Conservation (phyloP, 2,329 filamentous ascomycete species). For the Camptophora hylomeconis region DNA sequence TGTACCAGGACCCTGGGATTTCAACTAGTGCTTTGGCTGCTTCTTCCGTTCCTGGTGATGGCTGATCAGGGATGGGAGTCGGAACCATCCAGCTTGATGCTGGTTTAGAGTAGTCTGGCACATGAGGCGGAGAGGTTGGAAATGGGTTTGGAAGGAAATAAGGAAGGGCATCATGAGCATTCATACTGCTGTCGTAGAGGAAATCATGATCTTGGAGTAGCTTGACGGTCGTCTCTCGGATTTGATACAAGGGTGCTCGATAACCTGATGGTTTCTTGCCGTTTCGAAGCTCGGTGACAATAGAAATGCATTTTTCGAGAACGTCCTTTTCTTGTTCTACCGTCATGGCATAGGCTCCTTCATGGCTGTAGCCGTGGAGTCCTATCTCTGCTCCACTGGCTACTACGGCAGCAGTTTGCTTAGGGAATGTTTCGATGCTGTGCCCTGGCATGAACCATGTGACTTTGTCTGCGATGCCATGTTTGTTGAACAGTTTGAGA, state of each 20-base stretch:
- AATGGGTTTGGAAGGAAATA: slow-evolving; percentile 32
- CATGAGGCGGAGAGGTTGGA: slow-evolving; percentile 22
- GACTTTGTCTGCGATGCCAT: slow-evolving; percentile 37
- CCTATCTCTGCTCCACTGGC: slow-evolving; percentile 32
- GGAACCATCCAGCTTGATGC: slow-evolving; percentile 34
- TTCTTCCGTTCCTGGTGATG: slow-evolving; percentile 13
- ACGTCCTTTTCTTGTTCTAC: slow-evolving; percentile 38
- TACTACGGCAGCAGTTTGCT: slow-evolving; percentile 36
- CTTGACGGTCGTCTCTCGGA: slow-evolving; percentile 35
- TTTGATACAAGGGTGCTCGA: slow-evolving; percentile 39
- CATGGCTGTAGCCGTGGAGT: slow-evolving; percentile 32
- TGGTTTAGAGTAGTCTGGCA: slow-evolving; percentile 28
- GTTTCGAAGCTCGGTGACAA: slow-evolving; percentile 28
- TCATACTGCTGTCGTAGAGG: slow-evolving; percentile 38
- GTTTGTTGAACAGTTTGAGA: slow-evolving; percentile 40
- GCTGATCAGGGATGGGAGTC: slow-evolving; percentile 17
- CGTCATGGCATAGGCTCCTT: slow-evolving; percentile 26
- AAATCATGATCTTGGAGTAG: slow-evolving; percentile 37
- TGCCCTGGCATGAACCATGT: slow-evolving; percentile 51
- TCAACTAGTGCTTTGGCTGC: slow-evolving; percentile 24
- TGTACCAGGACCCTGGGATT: slow-evolving; percentile 33
- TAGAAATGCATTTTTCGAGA: slow-evolving; percentile 33
- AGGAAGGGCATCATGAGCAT: slow-evolving; percentile 37
- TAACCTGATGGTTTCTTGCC: slow-evolving; percentile 37
- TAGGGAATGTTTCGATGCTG: slow-evolving; percentile 44